These are phyloP conservation scores for Capsella rubella DNA, from an alignment of 441 rosid genomes.

Conservation along the genomic window DNA sequence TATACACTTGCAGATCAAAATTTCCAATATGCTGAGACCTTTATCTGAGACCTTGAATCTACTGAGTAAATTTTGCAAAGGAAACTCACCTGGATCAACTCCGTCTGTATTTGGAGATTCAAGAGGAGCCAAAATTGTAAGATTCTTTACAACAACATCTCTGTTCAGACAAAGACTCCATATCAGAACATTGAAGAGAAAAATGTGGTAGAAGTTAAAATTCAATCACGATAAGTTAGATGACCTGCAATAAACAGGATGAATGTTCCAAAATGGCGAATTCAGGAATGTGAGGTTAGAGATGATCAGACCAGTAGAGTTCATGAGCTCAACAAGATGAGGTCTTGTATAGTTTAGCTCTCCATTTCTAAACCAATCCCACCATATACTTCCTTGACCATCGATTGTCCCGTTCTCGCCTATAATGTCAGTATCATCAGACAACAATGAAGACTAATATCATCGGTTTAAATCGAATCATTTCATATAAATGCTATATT, in stretches of 20 bases:
- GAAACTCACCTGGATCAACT: constrained; percentile 85
- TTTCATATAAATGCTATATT: background rate
- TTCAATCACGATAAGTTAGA: constrained; percentile 26
- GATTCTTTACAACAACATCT: constrained; percentile 79
- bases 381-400: constrained; percentile 96
- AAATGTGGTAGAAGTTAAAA: constrained; percentile 21
- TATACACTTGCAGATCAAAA: too few species aligned
- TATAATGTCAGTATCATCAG: constrained; percentile 44
- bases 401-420: constrained; percentile 95
- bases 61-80: constrained; percentile 11
- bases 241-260: constrained; percentile 97
- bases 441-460: background rate
- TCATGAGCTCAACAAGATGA: constrained; percentile 94
- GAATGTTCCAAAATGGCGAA: constrained; percentile 98
- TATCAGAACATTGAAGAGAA: constrained; percentile 42
- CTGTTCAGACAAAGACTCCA: constrained; percentile 69
- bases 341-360: constrained; percentile 90
- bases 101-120: constrained; percentile 98
- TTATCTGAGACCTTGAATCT: background rate
- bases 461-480: background rate
- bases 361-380: constrained; percentile 78
- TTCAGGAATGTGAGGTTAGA: constrained; percentile 88
- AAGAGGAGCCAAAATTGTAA: constrained; percentile 93
- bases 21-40: background rate
- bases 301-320: constrained; percentile 76